These are phyloP conservation scores for Monilinia laxa DNA, from an alignment of 2,329 filamentous ascomycete genomes.

Conservation along the genomic window DNA sequence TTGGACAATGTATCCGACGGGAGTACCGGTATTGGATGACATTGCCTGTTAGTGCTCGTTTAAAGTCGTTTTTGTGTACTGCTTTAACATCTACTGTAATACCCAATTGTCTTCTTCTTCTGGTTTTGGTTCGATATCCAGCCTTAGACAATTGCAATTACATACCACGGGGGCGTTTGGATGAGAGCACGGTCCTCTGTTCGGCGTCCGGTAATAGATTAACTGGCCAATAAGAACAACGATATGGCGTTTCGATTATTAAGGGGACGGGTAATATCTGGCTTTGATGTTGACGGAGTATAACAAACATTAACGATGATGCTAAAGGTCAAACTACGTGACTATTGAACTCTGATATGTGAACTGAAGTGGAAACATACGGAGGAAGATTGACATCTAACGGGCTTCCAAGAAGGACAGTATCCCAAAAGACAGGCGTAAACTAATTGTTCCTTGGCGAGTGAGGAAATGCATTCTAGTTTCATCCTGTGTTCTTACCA, in stretches of 20 bases:
- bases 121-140: neutral
- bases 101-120: neutral
- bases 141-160: neutral
- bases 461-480: neutral
- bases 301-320: too few species aligned
- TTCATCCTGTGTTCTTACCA: too few species aligned
- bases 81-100: neutral
- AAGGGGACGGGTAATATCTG: too few species aligned
- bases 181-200: slow-evolving; percentile 6
- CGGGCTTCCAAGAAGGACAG: neutral
- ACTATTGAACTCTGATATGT: too few species aligned
- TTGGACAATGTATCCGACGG: slow-evolving; percentile 15
- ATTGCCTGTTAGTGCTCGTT: neutral
- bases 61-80: too few species aligned
- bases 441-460: neutral
- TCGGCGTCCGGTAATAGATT: neutral
- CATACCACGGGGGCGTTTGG: neutral
- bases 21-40: neutral
- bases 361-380: too few species aligned
- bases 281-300: too few species aligned
- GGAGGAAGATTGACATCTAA: neutral
- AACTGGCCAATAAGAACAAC: neutral
- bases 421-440: neutral
- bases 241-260: neutral
- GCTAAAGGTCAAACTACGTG: too few species aligned